Conservation (phyloP, 129 eudicot species). For the Dittrichia graveolens region DNA sequence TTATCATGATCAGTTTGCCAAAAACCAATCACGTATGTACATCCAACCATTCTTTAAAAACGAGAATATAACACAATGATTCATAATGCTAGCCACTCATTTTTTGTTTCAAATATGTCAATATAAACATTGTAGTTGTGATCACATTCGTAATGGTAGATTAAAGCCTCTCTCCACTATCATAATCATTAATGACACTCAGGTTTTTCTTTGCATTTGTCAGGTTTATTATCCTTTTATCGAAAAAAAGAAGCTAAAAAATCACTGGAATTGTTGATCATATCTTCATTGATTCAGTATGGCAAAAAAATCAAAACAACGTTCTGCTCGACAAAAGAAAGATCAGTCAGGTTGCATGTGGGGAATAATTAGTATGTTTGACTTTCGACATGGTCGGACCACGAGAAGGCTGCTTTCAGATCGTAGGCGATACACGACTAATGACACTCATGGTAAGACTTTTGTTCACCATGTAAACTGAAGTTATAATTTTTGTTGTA, state of each 20-base stretch:
- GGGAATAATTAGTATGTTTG: constrained; percentile 78
- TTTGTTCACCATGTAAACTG: constrained; percentile 14
- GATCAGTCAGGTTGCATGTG: constrained; percentile 81
- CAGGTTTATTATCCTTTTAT: constrained; percentile 32
- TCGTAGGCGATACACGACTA: constrained; percentile 44
- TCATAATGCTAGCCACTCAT: neutral
- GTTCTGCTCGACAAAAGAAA: constrained; percentile 49
- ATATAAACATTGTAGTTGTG: neutral
- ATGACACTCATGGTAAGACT: constrained; percentile 52
- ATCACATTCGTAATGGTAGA: constrained; percentile 5
- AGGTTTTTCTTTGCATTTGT: constrained; percentile 25
- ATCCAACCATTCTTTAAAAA: constrained; percentile 1
- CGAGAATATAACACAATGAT: neutral
- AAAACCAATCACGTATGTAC: too few relatives aligned
- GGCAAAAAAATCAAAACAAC: constrained; percentile 78
- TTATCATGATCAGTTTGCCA: too few relatives aligned
- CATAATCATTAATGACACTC: too few relatives aligned
- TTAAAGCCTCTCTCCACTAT: neutral
- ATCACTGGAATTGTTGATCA: constrained; percentile 17
- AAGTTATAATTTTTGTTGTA: neutral
- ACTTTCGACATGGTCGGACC: constrained; percentile 74
- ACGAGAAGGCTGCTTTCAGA: constrained; percentile 68
- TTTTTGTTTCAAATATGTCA: neutral
- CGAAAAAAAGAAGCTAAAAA: constrained; percentile 16
- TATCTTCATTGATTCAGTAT: constrained; percentile 29